Conservation (phyloP, 306 rosid species). For the Trifolium pratense region DNA sequence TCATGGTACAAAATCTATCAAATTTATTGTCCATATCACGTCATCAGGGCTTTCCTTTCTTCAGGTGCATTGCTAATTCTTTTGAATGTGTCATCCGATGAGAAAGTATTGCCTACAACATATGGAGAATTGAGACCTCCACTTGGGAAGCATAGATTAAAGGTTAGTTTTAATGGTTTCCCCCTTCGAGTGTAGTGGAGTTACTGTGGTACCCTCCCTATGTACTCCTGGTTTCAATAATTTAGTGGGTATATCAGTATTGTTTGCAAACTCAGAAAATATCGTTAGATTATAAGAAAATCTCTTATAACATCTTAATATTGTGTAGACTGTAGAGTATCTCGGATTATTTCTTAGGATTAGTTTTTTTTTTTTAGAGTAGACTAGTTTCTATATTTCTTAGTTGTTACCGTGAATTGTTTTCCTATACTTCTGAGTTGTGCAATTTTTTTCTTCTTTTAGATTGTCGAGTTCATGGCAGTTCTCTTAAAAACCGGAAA, state of each 20-base stretch:
- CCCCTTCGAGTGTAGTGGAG: neutral
- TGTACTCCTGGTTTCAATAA: neutral
- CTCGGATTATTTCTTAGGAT: neutral
- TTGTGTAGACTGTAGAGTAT: neutral
- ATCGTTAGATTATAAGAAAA: neutral
- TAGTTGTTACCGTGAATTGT: neutral
- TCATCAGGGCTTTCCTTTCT: constrained; percentile 24
- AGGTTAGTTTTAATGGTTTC: constrained; percentile 59
- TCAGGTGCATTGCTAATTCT: constrained; percentile 88
- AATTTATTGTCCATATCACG: constrained; percentile 15
- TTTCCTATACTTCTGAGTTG: constrained; percentile 14
- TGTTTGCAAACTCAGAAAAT: neutral
- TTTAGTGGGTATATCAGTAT: neutral
- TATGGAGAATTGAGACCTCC: constrained; percentile 98
- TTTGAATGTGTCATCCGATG: constrained; percentile 78
- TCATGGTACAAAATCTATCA: constrained; percentile 25
- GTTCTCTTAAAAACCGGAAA: constrained; percentile 82
- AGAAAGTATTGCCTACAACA: constrained; percentile 80
- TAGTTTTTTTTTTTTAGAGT: neutral
- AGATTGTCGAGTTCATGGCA: constrained; percentile 96
- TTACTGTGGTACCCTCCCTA: constrained; percentile 3
- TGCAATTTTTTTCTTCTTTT: constrained; percentile 42
- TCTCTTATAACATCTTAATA: neutral
- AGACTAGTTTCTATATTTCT: neutral
- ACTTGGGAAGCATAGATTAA: constrained; percentile 93